Conservation (phyloP, 495 filamentous ascomycete species). For the Daldinia caldariorum region DNA sequence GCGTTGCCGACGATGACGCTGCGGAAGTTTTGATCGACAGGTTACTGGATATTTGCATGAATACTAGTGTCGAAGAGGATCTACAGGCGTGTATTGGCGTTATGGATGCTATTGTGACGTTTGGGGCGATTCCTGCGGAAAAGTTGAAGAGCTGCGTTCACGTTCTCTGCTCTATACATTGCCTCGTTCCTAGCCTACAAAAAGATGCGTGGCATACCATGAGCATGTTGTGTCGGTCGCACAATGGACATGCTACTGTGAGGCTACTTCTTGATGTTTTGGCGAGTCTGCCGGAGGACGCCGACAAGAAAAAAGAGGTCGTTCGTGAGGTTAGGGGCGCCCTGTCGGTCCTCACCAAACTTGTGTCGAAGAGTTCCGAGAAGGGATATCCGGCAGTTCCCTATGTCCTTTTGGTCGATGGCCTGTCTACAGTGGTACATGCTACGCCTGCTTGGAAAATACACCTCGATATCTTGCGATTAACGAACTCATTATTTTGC, state of each 20-base stretch:
- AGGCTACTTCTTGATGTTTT: conserved; percentile 71
- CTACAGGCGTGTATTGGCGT: conserved; percentile 78
- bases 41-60: conserved; percentile 76
- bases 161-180: conserved; percentile 83
- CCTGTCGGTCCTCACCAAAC: conserved; percentile 73
- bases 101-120: conserved; percentile 82
- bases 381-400: conserved; percentile 72
- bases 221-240: conserved; percentile 79
- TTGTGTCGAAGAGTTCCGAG: conserved; percentile 65
- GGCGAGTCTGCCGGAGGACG: conserved; percentile 58
- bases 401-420: conserved; percentile 65
- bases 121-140: conserved; percentile 74
- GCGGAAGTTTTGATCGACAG: conserved; percentile 72
- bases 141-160: conserved; percentile 76
- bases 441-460: conserved; percentile 62
- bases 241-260: conserved; percentile 76
- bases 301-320: conserved; percentile 64
- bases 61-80: conserved; percentile 76
- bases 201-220: conserved; percentile 80
- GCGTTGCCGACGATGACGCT: conserved; percentile 73
- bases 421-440: conserved; percentile 66
- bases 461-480: conserved; percentile 64
- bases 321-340: conserved; percentile 71
- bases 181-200: conserved; percentile 73
- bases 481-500: conserved; percentile 62